phyloP scores from a whole-genome alignment of 768 basidiomycete genomes.

The Lentinula sp. region DNA sequence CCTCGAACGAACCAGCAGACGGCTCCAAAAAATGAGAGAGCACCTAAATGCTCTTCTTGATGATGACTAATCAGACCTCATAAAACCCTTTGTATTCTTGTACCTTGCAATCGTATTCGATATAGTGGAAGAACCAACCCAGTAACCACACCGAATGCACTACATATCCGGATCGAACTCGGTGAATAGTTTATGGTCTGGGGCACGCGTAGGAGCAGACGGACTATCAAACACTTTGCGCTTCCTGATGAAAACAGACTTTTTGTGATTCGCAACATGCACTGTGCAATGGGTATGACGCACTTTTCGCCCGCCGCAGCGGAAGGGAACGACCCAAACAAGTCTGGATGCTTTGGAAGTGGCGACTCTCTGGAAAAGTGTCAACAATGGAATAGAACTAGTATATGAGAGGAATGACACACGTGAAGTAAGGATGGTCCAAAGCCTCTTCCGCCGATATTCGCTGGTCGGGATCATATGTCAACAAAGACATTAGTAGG shows the following conservation, averaged over 20 bases:
- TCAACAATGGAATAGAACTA: not conserved
- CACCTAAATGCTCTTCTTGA: conserved; percentile 32
- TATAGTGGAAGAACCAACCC: no score
- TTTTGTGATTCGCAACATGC: not conserved
- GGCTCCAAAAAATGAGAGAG: conserved; percentile 67
- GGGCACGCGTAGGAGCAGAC: conserved; percentile 69
- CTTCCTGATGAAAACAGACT: conserved; percentile 38
- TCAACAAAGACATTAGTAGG: conserved; percentile 71
- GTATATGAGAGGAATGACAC: conserved; percentile 17
- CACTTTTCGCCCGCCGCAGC: conserved; percentile 95
- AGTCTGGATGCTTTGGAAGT: conserved; percentile 89
- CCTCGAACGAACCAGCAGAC: conserved; percentile 54
- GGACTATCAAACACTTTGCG: conserved; percentile 77
- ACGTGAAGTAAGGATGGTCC: conserved; percentile 91
- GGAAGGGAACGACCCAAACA: conserved; percentile 95
- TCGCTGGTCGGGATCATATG: conserved; percentile 84
- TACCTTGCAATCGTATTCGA: not conserved
- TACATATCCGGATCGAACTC: conserved; percentile 46
- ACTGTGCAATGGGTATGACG: conserved; percentile 17
- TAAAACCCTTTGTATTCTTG: not conserved
- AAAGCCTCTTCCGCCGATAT: conserved; percentile 89
- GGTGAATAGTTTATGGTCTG: conserved; percentile 58
- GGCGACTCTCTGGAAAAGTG: conserved; percentile 71
- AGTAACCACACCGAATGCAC: not conserved
- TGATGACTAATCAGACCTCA: conserved; percentile 13